Conservation (phyloP, 768 basidiomycete species). For the Suillus sp. region DNA sequence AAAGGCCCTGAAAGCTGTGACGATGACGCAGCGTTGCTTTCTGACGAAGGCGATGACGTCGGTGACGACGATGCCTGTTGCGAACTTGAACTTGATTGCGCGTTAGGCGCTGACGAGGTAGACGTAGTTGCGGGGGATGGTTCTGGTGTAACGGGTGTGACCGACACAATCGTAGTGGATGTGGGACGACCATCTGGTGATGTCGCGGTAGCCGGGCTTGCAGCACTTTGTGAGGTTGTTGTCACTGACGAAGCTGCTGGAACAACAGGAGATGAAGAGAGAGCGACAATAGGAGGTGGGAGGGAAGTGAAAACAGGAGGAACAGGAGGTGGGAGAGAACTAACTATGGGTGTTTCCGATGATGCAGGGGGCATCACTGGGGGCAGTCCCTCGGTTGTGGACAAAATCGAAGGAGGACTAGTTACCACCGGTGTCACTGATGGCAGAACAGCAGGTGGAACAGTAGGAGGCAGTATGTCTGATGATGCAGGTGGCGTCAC, state of each 20-base stretch:
- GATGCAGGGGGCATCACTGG: not conserved
- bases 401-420: not conserved
- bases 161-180: not conserved
- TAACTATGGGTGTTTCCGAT: not conserved
- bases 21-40: slow-evolving; percentile 9
- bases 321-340: not conserved
- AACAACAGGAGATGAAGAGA: not conserved
- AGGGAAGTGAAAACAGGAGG: not conserved
- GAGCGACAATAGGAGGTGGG: not conserved
- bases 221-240: not conserved
- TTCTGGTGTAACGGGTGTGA: not conserved
- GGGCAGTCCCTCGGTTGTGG: not conserved
- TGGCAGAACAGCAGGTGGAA: not conserved
- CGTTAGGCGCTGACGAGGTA: not conserved
- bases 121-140: slow-evolving; percentile 8
- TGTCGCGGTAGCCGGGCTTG: no score
- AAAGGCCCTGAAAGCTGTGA: slow-evolving; percentile 14
- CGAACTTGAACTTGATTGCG: not conserved
- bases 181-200: no score
- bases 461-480: not conserved
- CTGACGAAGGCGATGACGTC: not conserved
- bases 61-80: not conserved
- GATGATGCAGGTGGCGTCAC: not conserved
- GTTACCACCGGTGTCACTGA: not conserved
- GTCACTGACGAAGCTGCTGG: not conserved